Evolutionary conservation across 2,329 filamentous ascomycete species (phyloP).

Genomic region (Chaetomium sp.): DNA sequence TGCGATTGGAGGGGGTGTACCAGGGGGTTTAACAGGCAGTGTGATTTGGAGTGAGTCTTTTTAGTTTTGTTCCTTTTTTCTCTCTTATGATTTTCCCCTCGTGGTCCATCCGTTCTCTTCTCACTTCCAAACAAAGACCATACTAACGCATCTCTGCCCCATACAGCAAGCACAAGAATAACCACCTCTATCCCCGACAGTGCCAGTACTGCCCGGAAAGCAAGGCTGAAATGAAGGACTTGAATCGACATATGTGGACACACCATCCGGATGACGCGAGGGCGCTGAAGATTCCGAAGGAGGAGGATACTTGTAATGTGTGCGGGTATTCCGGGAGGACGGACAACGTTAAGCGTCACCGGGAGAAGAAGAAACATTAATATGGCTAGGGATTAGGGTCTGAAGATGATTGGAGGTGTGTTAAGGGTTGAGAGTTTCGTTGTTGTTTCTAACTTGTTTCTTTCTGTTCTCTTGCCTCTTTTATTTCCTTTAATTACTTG

Average conservation of each 20-base stretch:
- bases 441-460: too few relatives aligned
- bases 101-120: background rate
- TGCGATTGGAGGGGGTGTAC: background rate
- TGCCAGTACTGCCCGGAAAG: conserved; percentile 13
- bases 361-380: conserved; percentile 3
- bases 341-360: conserved; percentile 19
- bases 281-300: background rate
- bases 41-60: conserved; percentile 6
- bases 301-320: conserved; percentile 2
- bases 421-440: too few relatives aligned
- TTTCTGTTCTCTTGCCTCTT: too few relatives aligned
- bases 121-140: background rate
- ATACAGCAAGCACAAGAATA: conserved; percentile 17
- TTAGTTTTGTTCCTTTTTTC: background rate
- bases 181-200: conserved; percentile 4
- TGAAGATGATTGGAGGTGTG: too few relatives aligned
- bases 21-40: background rate
- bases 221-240: conserved; percentile 13
- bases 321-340: conserved; percentile 11
- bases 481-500: too few relatives aligned
- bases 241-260: conserved; percentile 18
- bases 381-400: background rate
- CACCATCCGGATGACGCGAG: conserved; percentile 9
- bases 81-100: too few relatives aligned
- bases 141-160: background rate